phyloP scores from a whole-genome alignment of 768 basidiomycete genomes.

The Boletus rex-veris region DNA sequence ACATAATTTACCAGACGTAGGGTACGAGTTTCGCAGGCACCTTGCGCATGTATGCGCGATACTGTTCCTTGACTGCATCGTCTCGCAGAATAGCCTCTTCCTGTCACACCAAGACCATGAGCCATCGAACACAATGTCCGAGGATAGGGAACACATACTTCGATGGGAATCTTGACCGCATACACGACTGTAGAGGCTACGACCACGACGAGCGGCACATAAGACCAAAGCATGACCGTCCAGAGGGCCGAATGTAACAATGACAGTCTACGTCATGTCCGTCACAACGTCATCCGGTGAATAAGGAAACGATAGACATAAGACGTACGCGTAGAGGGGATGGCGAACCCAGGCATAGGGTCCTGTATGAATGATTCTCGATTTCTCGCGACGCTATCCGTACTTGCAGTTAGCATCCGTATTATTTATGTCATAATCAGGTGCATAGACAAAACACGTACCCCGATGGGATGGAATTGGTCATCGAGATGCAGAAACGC shows the following conservation, averaged over 20 bases:
- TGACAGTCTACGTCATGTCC: neutral
- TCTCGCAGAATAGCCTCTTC: slow-evolving; percentile 7
- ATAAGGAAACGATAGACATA: neutral
- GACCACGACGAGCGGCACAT: slow-evolving; percentile 1
- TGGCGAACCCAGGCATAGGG: slow-evolving; percentile 16
- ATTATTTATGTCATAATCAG: no score
- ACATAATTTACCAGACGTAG: slow-evolving; percentile 2
- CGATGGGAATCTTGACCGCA: slow-evolving; percentile 6
- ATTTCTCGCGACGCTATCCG: slow-evolving; percentile 9
- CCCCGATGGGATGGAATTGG: slow-evolving; percentile 7
- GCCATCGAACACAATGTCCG: neutral
- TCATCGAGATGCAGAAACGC: slow-evolving; percentile 3
- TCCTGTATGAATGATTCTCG: slow-evolving; percentile 12
- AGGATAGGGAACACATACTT: neutral
- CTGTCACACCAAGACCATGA: neutral
- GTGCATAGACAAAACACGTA: neutral
- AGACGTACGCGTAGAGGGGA: slow-evolving; percentile 11
- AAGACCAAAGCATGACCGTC: slow-evolving; percentile 10
- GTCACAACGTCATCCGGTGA: neutral
- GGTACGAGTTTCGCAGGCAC: slow-evolving; percentile 13
- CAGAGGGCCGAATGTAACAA: neutral
- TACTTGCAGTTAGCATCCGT: no score
- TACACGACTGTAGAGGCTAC: neutral
- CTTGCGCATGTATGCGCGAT: slow-evolving; percentile 10
- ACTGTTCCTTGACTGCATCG: slow-evolving; percentile 4